Evolutionary conservation across 148 eudicot species (phyloP), one percentile per base, ranked within the genome.

Genomic region (Hydrangea macrophylla): DNA sequence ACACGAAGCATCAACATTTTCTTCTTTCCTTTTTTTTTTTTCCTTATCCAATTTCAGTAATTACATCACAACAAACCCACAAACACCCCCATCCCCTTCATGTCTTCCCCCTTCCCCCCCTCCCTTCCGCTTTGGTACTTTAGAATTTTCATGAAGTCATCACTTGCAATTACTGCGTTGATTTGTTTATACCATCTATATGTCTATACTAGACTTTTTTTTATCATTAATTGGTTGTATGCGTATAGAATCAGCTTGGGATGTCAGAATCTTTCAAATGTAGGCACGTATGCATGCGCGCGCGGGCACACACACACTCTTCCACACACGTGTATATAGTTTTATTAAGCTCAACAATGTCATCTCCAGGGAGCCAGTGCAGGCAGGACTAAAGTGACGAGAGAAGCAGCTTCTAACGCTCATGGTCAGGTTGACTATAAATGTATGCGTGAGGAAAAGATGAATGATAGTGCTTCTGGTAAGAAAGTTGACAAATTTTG

Each of bases 281-380:
- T 58, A 18, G 31, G 39, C 8, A n/a, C n/a, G n/a, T n/a, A n/a
- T n/a, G n/a, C n/a, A n/a, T n/a, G n/a, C n/a, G n/a, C n/a, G n/a
- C n/a, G n/a, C n/a, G n/a, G n/a, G n/a, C n/a, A n/a, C n/a, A n/a
- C n/a, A n/a, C n/a, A n/a, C n/a, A n/a, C n/a, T n/a, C n/a, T n/a
- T n/a, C n/a, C n/a, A n/a, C n/a, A n/a, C n/a, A n/a, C 22, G 3
- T 42, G 13, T 69, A 30, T 35, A 1, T 58, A 57, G 13, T 57
- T 5, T 57, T 12, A 40, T 66, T 48, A 23, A 48, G 62, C 58
- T 58, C 32, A 54, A 62, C 27, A 37, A 40, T 66, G 30, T 31
- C 51, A 65, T 68, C 66, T 66, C 73, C 80, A 81, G 85, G 74
- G 56, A 66, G 69, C 50, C 62, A 37, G 4, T 68, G 45, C 69